Evolutionary conservation across 1,284 basidiomycete genomes (phyloP), one percentile per base, ranked within the genome.

Genomic region (Coniophora puteana): DNA sequence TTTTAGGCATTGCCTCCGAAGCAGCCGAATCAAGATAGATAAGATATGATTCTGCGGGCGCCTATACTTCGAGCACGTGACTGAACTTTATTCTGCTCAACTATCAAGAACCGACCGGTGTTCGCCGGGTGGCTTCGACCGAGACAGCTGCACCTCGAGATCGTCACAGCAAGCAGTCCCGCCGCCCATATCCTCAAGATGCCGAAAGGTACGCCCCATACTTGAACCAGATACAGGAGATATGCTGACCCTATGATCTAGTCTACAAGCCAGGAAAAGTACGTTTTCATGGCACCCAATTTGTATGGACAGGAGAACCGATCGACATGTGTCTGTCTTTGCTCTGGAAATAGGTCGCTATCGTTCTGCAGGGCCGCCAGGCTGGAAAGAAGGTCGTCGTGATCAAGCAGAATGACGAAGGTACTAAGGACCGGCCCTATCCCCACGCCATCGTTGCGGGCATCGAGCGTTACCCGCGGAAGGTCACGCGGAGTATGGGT

Each of bases 211-310:
- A 46, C 31, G 40, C 17, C 17, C 46, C 37, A 16, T 16, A 12
- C 20, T 8, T 38, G 16, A 22, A n/a, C 12, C 18, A 7, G 5
- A 27, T 36, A 34, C 14, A 54, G 17, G 16, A 11, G 13, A 4
- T 5, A 43, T 47, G 44, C 59, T 74, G 41, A 74, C 47, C 18
- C n/a, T 44, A 22, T 6, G 13, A 40, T 45, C 12, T 53, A 93
- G 90, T 93, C 67, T 93, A 91, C 85, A 96, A 97, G 79, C 89
- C 94, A 69, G 94, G 94, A 74, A 98, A 97, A 83, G 93, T 93
- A 62, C 55, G 62, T 43, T 29, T 26, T 32, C 36, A 34, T 40
- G 23, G 44, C 27, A 18, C 26, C 40, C 27, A 16, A 40, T 43
- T 45, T 33, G 32, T 17, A 18, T 16, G 38, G 25, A 45, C 45